Conservation (phyloP, 2,329 filamentous ascomycete species). For the Aspergillus ochraceus region DNA sequence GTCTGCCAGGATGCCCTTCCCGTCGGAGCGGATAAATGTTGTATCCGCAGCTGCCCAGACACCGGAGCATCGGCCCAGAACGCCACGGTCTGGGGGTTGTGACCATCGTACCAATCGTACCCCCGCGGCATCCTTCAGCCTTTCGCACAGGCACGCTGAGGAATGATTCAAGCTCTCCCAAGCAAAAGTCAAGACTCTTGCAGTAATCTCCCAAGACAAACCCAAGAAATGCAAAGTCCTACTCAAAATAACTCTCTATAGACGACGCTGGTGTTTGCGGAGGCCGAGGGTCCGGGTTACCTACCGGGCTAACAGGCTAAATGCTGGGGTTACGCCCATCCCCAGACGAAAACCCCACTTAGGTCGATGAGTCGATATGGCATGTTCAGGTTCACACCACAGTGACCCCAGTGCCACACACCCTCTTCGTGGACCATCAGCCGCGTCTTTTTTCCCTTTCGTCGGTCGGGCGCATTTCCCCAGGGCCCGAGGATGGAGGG, state of each 20-base stretch:
- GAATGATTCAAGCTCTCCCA: constrained; percentile 1
- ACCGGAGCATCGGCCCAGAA: constrained; percentile 6
- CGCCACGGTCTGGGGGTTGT: neutral
- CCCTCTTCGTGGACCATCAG: neutral
- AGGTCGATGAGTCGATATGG: neutral
- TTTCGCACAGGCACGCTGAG: neutral
- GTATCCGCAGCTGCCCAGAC: neutral
- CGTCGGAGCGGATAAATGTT: constrained; percentile 1
- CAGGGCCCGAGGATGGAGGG: no score
- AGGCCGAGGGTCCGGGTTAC: no score
- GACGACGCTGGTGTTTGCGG: neutral
- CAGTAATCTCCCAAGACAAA: neutral
- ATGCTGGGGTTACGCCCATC: neutral
- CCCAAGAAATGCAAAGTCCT: constrained; percentile 7
- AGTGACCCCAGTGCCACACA: no score
- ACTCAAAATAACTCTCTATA: constrained; percentile 4
- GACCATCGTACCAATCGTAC: neutral
- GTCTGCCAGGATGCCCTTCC: neutral
- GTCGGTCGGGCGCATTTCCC: no score
- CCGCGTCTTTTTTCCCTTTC: neutral
- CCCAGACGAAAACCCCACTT: neutral
- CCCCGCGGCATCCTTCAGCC: neutral
- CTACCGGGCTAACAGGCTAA: neutral
- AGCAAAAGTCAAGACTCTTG: constrained; percentile 7
- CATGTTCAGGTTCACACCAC: neutral